A percentile compares a stretch with the other conserved stretches of the same genome.
Evolutionary conservation across 2,329 filamentous ascomycete genomes (phyloP).

Genomic region (Cytospora piceae): DNA sequence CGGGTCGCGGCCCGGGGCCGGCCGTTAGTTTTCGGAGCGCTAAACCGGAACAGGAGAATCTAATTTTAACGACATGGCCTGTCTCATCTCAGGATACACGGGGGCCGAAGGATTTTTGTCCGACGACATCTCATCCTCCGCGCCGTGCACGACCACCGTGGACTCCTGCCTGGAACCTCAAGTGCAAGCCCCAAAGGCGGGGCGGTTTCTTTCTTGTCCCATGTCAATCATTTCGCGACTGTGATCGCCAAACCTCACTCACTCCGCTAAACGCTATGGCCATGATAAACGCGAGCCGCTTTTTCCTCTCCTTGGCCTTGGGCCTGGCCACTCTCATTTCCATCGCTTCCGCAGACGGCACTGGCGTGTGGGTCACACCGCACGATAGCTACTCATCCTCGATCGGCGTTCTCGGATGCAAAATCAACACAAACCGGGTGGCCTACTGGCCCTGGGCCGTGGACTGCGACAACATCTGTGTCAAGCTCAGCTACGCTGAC

Average conservation of each 20-base stretch:
- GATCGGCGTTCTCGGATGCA: constrained; percentile 61
- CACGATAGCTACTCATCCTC: constrained; percentile 60
- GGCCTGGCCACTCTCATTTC: constrained; percentile 9
- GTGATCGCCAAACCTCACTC: not conserved
- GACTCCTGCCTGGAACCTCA: not conserved
- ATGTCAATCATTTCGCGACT: constrained; percentile 1
- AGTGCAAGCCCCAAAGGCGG: constrained; percentile 1
- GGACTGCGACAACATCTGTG: constrained; percentile 59
- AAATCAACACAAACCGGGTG: constrained; percentile 61
- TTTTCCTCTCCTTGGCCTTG: constrained; percentile 6
- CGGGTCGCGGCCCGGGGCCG: not conserved
- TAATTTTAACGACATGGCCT: not conserved
- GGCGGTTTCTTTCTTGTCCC: not conserved
- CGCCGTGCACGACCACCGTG: not conserved
- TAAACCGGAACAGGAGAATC: not conserved
- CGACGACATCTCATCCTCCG: not conserved
- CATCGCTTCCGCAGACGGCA: constrained; percentile 12
- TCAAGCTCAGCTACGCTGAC: constrained; percentile 52
- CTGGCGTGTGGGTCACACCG: constrained; percentile 50
- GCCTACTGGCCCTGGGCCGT: constrained; percentile 60
- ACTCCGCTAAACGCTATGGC: not conserved
- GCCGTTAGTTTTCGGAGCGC: not conserved
- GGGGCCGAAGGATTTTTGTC: not conserved
- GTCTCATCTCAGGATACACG: not conserved
- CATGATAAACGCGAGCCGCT: constrained; percentile 6